A percentile compares a stretch with the other conserved stretches of the same genome.
Evolutionary conservation across 2,329 filamentous ascomycete species (phyloP).

Genomic region (Trichoderma cornu-damae): DNA sequence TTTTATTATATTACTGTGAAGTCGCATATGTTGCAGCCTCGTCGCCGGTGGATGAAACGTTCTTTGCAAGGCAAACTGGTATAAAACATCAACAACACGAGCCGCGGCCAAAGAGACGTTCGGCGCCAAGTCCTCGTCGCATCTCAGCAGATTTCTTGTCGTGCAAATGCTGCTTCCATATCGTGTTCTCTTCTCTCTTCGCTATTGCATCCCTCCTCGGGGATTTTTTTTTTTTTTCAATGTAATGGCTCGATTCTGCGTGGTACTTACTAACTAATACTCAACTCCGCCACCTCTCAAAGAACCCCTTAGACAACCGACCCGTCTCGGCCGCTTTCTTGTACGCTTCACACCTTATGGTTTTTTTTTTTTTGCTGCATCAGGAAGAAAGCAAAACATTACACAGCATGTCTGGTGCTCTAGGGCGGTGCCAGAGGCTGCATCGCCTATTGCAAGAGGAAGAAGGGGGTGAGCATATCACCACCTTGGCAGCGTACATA

Average conservation of each 20-base stretch:
- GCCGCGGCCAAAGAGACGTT: neutral
- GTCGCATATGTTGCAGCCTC: neutral
- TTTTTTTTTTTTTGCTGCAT: no score
- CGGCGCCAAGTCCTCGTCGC: neutral
- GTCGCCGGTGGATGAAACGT: neutral
- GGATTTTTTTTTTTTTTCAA: no score
- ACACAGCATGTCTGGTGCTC: slow-evolving; percentile 18
- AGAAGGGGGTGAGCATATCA: slow-evolving; percentile 16
- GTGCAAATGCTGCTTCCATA: neutral
- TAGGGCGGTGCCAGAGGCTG: slow-evolving; percentile 18
- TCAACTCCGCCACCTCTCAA: neutral
- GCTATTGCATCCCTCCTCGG: no score
- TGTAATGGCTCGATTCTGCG: no score
- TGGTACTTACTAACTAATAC: no score
- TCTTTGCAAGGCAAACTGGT: neutral
- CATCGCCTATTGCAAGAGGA: slow-evolving; percentile 18
- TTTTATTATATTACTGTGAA: neutral
- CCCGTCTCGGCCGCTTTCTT: no score
- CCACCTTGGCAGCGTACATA: no score
- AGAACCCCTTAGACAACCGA: neutral
- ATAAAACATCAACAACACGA: no score
- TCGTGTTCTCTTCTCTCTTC: neutral
- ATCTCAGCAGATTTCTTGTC: neutral
- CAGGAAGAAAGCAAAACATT: neutral
- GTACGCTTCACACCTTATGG: neutral